Evolutionary conservation across 305 asterid genomes (phyloP).

Genomic region (Fraxinus sp.): DNA sequence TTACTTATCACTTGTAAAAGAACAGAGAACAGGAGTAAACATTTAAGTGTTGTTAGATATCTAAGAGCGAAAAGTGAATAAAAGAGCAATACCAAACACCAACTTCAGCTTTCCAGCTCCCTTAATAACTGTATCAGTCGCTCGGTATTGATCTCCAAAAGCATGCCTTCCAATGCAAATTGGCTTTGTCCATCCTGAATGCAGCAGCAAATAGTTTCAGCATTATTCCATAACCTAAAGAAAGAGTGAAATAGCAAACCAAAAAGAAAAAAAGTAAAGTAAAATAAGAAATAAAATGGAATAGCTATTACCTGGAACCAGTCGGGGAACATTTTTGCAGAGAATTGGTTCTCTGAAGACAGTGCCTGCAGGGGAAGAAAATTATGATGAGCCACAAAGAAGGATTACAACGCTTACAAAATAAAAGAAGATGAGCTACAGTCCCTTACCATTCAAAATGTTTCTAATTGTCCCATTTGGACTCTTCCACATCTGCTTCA

Average conservation of each 20-base stretch:
- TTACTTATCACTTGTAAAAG: background rate
- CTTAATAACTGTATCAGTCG: conserved; percentile 82
- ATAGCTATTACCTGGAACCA: conserved; percentile 65
- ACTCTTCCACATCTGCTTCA: conserved; percentile 91
- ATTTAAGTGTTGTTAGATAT: background rate
- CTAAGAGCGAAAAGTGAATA: background rate
- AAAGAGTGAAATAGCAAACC: conserved; percentile 18
- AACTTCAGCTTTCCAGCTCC: conserved; percentile 89
- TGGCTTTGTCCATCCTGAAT: conserved; percentile 89
- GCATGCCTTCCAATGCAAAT: conserved; percentile 99
- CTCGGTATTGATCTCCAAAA: conserved; percentile 90
- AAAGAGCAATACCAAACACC: conserved; percentile 64
- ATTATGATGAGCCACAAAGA: conserved; percentile 12
- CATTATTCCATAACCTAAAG: conserved; percentile 9
- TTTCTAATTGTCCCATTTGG: conserved; percentile 98
- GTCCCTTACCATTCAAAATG: conserved; percentile 73
- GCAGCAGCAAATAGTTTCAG: conserved; percentile 21
- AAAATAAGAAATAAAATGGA: background rate
- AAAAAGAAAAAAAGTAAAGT: background rate
- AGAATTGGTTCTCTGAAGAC: conserved; percentile 93
- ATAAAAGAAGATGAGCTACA: background rate
- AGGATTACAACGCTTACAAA: background rate
- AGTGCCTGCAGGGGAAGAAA: conserved; percentile 51
- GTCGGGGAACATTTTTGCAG: conserved; percentile 87
- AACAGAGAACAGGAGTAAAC: background rate